Evolutionary conservation across 129 eudicot species (phyloP), one percentile per base, ranked within the genome.

Genomic region (Artemisia annua): DNA sequence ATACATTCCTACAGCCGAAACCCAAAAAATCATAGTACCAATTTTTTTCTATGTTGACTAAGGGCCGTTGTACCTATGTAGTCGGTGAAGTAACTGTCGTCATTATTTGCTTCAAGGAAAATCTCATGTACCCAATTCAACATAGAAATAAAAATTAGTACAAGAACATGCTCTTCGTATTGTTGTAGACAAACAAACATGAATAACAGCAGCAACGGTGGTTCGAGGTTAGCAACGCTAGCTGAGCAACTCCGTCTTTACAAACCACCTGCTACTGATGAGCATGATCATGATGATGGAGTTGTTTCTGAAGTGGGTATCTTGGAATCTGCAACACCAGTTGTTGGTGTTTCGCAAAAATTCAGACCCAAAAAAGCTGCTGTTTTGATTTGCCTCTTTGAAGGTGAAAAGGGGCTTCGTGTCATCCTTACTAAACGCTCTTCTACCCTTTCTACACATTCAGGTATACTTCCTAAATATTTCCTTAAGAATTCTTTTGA

Each of bases 371-470:
- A 88, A 15, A 88, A 82, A 53, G 97, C 97, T 18, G 97, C 97
- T 55, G 97, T 91, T 43, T 81, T 91, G 59, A 80, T 91, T 15
- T 91, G 97, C 77, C 83, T 91, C 9, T 91, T 84, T 75, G 86
- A 91, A 80, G 92, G 84, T 24, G 74, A 69, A 26, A 87, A 80
- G 16, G 87, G 81, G 16, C 73, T 88, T 11, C 83, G 90, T 19
- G 97, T 91, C 59, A 86, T 91, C 75, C 96, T 91, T 59, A 91
- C 97, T 53, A 91, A 91, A 78, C 70, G 97, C 24, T 91, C 97
- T 52, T 86, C 96, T 13, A 63, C 30, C 72, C 90, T 91, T 16
- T 91, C 97, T 30, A 77, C 96, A 70, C 96, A 91, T 66, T 84
- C 97, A 50, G 97, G 97, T 30, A 17, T 20, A 26, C 5, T 61